Conservation (phyloP, 257 asterid genomes). For the Avicennia marina region DNA sequence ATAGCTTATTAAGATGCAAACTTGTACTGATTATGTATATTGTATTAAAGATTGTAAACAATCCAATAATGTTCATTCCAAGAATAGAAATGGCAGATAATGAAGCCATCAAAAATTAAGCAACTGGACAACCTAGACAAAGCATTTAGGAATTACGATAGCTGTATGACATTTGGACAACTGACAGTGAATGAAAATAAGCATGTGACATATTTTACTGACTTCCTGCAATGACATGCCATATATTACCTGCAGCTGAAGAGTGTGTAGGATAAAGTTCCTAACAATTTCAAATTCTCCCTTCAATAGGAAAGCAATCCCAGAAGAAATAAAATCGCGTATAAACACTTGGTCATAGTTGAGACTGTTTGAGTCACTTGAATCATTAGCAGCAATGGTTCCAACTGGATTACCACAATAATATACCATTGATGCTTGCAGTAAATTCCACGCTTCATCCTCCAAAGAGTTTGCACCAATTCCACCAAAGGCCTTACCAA, state of each 20-base stretch:
- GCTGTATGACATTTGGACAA: no score
- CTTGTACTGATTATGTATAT: no score
- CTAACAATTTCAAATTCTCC: constrained; percentile 87
- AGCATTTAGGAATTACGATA: no score
- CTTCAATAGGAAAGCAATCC: constrained; percentile 76
- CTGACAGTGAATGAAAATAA: not conserved
- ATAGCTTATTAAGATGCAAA: no score
- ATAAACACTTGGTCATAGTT: constrained; percentile 92
- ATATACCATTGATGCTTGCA: constrained; percentile 69
- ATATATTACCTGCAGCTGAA: constrained; percentile 79
- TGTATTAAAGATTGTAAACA: no score
- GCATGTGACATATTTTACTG: not conserved
- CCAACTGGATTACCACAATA: constrained; percentile 79
- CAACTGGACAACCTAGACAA: no score
- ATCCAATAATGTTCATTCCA: no score
- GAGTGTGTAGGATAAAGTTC: constrained; percentile 79
- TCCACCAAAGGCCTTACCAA: constrained; percentile 26
- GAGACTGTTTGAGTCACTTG: constrained; percentile 57
- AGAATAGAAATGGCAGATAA: no score
- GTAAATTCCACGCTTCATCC: constrained; percentile 83
- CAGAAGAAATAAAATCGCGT: constrained; percentile 88
- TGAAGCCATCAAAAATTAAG: no score
- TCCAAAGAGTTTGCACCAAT: constrained; percentile 46
- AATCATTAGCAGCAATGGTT: constrained; percentile 92
- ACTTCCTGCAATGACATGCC: not conserved